A percentile compares a stretch with the other conserved stretches of the same genome.
Evolutionary conservation across 2,329 filamentous ascomycete species (phyloP).

Genomic region (Diaporthe vexans): DNA sequence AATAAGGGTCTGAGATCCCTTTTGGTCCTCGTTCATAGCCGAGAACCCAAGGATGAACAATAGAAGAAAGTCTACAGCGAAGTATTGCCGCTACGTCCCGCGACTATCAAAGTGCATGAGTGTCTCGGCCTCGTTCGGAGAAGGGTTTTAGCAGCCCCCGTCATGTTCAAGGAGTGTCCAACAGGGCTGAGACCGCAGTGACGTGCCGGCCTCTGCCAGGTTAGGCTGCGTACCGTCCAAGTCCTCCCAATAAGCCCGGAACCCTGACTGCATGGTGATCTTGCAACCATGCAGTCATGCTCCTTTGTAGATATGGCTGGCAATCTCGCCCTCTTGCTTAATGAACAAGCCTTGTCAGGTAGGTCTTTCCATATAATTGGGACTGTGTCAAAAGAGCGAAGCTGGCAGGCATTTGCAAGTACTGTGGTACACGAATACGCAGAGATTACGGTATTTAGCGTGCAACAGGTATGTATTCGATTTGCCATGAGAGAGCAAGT

Average conservation of each 20-base stretch:
- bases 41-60: background rate
- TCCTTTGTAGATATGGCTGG: too few species aligned
- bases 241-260: too few species aligned
- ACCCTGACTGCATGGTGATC: background rate
- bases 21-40: background rate
- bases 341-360: background rate
- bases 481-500: conserved; percentile 13
- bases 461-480: conserved; percentile 16
- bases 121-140: background rate
- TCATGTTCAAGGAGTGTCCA: background rate
- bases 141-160: background rate
- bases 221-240: background rate
- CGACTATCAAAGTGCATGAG: background rate
- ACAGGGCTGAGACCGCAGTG: background rate
- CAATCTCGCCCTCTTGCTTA: too few species aligned
- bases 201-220: background rate
- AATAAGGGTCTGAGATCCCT: background rate
- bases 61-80: background rate
- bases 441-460: background rate
- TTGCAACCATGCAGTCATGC: background rate
- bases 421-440: background rate
- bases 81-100: background rate
- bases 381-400: too few species aligned
- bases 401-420: too few species aligned
- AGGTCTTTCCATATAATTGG: background rate